These are phyloP conservation scores for Fusarium veterinarium DNA, from an alignment of 2,329 filamentous ascomycete species.

Conservation along the genomic window DNA sequence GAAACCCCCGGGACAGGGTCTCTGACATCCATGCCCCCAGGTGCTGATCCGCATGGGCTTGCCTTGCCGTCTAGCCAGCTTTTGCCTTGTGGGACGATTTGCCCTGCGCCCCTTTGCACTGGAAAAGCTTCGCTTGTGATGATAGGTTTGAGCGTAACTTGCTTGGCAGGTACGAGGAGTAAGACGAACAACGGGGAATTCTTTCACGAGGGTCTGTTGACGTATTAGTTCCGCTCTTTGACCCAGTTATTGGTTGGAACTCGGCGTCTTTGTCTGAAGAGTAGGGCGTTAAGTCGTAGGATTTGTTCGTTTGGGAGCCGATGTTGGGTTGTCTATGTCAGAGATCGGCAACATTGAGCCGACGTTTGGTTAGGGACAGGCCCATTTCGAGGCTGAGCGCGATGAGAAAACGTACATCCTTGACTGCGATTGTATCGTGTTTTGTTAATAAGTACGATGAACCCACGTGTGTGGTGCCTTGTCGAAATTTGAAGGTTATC, in stretches of 20 bases:
- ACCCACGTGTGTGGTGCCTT: neutral
- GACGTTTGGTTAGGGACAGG: constrained; percentile 13
- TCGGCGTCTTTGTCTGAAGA: constrained; percentile 11
- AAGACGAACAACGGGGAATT: neutral
- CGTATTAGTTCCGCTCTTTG: neutral
- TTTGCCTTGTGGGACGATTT: constrained; percentile 26
- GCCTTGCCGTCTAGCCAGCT: constrained; percentile 1
- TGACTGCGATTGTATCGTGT: neutral
- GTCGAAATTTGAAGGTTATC: neutral
- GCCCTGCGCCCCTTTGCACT: neutral
- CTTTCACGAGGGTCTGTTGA: neutral
- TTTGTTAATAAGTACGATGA: constrained; percentile 25
- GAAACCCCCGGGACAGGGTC: constrained; percentile 23
- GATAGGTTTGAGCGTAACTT: constrained; percentile 10
- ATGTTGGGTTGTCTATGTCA: constrained; percentile 1
- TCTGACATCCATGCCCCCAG: constrained; percentile 15
- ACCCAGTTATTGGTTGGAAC: neutral
- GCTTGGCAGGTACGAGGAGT: constrained; percentile 23
- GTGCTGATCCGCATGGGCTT: constrained; percentile 17
- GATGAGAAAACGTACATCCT: constrained; percentile 23
- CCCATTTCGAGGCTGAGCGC: constrained; percentile 26
- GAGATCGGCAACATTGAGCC: constrained; percentile 27
- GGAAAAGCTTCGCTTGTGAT: constrained; percentile 17
- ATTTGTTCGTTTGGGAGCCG: neutral
- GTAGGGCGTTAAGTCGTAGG: constrained; percentile 10